Base-by-base conservation (phyloP, 495 filamentous ascomycete species). In the Rhypophila decipiens region DNA sequence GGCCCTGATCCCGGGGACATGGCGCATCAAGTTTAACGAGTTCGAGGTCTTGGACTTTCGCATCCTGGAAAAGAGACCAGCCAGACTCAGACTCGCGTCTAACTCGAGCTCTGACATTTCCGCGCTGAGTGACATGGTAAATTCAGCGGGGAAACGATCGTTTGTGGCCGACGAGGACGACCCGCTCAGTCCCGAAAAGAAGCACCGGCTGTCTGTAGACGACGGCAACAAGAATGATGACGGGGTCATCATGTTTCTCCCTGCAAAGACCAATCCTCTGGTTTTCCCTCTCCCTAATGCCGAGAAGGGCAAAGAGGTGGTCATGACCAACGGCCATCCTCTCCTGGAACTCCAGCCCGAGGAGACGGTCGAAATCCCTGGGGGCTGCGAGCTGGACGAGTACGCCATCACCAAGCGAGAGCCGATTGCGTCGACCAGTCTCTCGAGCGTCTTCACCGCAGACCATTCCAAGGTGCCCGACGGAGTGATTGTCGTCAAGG, bases 371-470 rank as follows among this genome's bases (percentile, higher is more conserved):
- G 58, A 62, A 36, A 60, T 74, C 9, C 54, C 70, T 2, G 60
- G 66, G 20, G 66, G 66, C 22, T 59, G 58, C 27, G 69, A 72
- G 45, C 53, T 72, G 2, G 70, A 73, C 45, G 51, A 63, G 17
- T 75, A 74, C 46, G 64, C 53, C 22, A 58, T 75, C 48, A 71
- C 68, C 22, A 75, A 71, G 46, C 63, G 59, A 21, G 66, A 72
- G 1, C 65, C 63, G 15, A 73, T 75, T 35, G 70, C 70, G 2
- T 58, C 60, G n/a, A 68, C 71, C 2, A 59, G 58, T 8, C 59
- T 69, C 9, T 74, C 72, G 13, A 67, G 67, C 13, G 72, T 75
- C n/a, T 75, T 71, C 46, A 75, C 71, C 3, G 72, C 72, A 15
- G 59, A 69, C 38, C 60, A 74, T 44, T 70, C 71, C 4, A 51